Percentiles rank a stretch among this genome's conserved stretches.
Evolutionary conservation across 176 grass and related monocot genomes (phyloP).

Genomic region (Stipa capillata): DNA sequence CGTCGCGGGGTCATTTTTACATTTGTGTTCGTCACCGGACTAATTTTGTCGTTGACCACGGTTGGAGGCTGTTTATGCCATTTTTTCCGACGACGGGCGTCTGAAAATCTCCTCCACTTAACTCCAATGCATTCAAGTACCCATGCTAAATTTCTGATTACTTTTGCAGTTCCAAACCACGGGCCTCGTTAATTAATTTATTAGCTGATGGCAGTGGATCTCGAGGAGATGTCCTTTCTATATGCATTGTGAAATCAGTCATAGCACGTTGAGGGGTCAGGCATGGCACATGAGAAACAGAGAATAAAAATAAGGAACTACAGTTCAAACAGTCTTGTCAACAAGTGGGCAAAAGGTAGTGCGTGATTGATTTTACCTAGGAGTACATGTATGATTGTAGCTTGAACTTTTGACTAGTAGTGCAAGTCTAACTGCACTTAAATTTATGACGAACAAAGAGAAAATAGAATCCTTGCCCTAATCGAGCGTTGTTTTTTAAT

Average conservation of each 20-base stretch:
- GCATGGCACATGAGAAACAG: too few relatives aligned
- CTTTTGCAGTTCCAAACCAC: background rate
- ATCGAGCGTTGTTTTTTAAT: background rate
- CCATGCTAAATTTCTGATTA: background rate
- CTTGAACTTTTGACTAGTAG: background rate
- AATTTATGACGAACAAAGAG: background rate
- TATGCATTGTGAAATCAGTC: background rate
- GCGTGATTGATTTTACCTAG: too few relatives aligned
- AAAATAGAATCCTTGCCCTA: conserved; percentile 10
- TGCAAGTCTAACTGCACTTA: background rate
- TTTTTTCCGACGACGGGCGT: background rate
- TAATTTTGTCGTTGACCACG: too few relatives aligned
- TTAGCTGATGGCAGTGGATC: background rate
- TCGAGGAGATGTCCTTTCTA: background rate
- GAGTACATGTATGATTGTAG: background rate
- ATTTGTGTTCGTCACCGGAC: too few relatives aligned
- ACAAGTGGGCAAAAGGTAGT: background rate
- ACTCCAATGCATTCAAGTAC: background rate
- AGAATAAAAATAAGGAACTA: background rate
- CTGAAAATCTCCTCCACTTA: background rate
- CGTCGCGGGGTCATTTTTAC: too few relatives aligned
- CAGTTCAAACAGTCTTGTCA: too few relatives aligned
- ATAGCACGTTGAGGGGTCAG: background rate
- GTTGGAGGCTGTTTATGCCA: too few relatives aligned
- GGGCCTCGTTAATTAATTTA: background rate